A percentile compares a stretch with the other conserved stretches of the same genome.
Conservation (phyloP, 345 rosid genomes). For the Melaleuca quinquenervia region DNA sequence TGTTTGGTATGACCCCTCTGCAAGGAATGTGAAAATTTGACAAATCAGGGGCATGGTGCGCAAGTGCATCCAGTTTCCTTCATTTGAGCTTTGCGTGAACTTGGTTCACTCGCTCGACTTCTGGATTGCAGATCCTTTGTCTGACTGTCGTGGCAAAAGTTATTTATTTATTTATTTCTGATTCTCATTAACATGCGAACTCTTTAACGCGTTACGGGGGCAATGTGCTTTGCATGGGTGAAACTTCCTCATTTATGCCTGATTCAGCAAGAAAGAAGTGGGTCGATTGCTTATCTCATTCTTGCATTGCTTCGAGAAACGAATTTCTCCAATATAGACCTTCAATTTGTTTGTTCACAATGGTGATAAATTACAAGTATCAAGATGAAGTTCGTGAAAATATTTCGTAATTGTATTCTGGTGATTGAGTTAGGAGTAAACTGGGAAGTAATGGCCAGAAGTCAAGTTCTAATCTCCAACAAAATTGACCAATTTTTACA, state of each 20-base stretch:
- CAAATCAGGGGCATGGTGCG: neutral
- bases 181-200: neutral
- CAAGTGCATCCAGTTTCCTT: neutral
- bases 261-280: neutral
- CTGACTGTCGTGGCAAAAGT: neutral
- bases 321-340: neutral
- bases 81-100: neutral
- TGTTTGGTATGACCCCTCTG: neutral
- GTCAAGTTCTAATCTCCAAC: neutral
- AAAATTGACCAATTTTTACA: neutral
- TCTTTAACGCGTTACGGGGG: neutral
- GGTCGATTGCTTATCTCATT: neutral
- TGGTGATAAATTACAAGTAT: neutral
- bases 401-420: neutral
- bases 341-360: neutral
- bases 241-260: neutral
- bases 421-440: neutral
- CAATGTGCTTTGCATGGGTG: neutral
- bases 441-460: neutral
- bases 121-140: neutral
- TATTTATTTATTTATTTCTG: neutral
- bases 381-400: neutral
- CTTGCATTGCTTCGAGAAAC: neutral
- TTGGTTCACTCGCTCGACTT: neutral
- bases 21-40: neutral